Conservation (phyloP, 441 rosid species). For the Brassica hybrid region DNA sequence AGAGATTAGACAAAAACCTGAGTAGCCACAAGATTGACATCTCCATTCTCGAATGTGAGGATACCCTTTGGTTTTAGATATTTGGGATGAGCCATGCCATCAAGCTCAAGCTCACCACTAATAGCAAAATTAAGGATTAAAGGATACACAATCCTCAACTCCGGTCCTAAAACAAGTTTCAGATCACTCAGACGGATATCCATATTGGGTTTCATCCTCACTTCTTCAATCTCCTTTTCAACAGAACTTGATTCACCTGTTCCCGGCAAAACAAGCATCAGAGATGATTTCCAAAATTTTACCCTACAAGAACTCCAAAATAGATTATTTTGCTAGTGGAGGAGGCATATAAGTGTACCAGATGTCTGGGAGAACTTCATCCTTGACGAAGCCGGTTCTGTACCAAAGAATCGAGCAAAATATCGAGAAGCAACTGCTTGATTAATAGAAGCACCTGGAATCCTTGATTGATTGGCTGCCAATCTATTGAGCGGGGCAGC, state of each 20-base stretch:
- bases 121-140: slow-evolving; percentile 92
- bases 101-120: slow-evolving; percentile 94
- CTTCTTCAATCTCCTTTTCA: slow-evolving; percentile 74
- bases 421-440: slow-evolving; percentile 90
- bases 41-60: slow-evolving; percentile 93
- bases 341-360: slow-evolving; percentile 52
- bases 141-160: slow-evolving; percentile 92
- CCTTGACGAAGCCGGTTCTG: slow-evolving; percentile 71
- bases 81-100: slow-evolving; percentile 95
- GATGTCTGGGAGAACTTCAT: slow-evolving; percentile 65
- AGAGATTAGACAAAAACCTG: slow-evolving; percentile 55
- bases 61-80: slow-evolving; percentile 88
- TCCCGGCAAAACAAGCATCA: slow-evolving; percentile 42
- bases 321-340: slow-evolving; percentile 9
- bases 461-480: slow-evolving; percentile 74
- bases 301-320: slow-evolving; percentile 10
- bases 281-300: slow-evolving; percentile 16
- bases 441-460: slow-evolving; percentile 70
- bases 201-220: slow-evolving; percentile 75
- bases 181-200: slow-evolving; percentile 91
- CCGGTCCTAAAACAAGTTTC: slow-evolving; percentile 96
- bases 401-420: slow-evolving; percentile 73
- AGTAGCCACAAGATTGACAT: slow-evolving; percentile 98
- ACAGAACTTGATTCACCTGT: slow-evolving; percentile 75
- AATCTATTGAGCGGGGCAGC: slow-evolving; percentile 75